phyloP scores from a whole-genome alignment of 2,329 filamentous ascomycete species.

The Cryphonectria nitschkei region DNA sequence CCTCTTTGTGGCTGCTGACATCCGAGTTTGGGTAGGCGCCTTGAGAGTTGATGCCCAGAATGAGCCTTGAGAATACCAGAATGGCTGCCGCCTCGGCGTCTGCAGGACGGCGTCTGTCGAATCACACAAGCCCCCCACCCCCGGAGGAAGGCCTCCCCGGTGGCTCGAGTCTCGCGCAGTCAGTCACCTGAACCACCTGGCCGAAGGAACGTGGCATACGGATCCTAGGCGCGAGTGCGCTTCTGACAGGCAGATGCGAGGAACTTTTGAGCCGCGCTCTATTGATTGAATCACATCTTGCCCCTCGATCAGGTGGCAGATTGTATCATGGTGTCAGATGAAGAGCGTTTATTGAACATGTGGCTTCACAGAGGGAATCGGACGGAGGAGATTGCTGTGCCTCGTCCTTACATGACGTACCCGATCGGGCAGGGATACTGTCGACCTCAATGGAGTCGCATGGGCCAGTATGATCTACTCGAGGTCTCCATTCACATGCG shows the following conservation, averaged over 20 bases:
- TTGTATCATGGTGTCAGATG: background rate
- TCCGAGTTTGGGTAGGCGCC: background rate
- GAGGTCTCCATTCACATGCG: background rate
- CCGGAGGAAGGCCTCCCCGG: too few relatives aligned
- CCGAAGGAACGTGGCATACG: background rate
- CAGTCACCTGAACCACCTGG: background rate
- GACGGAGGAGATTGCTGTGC: conserved; percentile 16
- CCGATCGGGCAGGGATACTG: background rate
- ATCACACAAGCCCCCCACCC: background rate
- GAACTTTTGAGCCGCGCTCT: background rate
- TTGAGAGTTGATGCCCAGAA: background rate
- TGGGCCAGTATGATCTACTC: background rate
- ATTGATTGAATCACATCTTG: background rate
- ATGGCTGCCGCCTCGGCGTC: background rate
- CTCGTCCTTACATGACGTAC: conserved; percentile 16
- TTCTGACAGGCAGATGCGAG: background rate
- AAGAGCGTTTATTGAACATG: background rate
- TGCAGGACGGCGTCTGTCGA: background rate
- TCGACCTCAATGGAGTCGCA: background rate
- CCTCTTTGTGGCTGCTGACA: background rate
- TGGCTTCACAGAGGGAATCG: background rate
- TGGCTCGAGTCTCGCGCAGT: background rate
- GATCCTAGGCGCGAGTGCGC: background rate
- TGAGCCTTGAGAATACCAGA: background rate
- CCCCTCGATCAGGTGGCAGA: background rate